Evolutionary conservation across 225 moss, liverwort and hornwort genomes (phyloP).

Genomic region (Marchantia paleacea): DNA sequence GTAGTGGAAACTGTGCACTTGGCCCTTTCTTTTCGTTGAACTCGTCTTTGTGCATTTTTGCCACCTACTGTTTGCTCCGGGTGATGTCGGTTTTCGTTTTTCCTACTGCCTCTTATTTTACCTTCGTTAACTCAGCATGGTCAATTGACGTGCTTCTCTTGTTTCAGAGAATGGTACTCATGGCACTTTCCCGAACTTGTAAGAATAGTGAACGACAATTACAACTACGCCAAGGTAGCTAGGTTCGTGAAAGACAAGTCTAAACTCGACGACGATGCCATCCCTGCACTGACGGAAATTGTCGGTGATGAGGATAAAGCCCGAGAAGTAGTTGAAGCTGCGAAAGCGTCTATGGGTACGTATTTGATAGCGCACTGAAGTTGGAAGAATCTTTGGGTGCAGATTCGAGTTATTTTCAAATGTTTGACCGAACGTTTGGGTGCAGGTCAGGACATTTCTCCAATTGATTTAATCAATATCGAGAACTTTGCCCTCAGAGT

Average conservation of each 20-base stretch:
- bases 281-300: conserved; percentile 72
- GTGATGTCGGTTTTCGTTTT: not conserved
- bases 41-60: not conserved
- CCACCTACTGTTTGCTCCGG: not conserved
- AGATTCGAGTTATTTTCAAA: not conserved
- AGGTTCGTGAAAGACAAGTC: conserved; percentile 81
- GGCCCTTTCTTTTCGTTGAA: too few species aligned
- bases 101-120: not conserved
- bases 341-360: conserved; percentile 95
- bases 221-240: conserved; percentile 71
- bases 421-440: not conserved
- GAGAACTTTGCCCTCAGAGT: conserved; percentile 79
- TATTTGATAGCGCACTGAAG: not conserved
- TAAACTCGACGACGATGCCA: conserved; percentile 47
- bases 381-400: not conserved
- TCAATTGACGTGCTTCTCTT: not conserved
- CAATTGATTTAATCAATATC: conserved; percentile 88
- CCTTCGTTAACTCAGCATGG: not conserved
- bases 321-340: conserved; percentile 84
- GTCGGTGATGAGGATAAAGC: conserved; percentile 89
- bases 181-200: conserved; percentile 96
- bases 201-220: conserved; percentile 86
- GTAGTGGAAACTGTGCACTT: too few species aligned
- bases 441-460: conserved; percentile 95
- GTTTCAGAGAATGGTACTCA: conserved; percentile 56